Evolutionary conservation across 129 eudicot genomes (phyloP).

Genomic region (Centaurea solstitialis): DNA sequence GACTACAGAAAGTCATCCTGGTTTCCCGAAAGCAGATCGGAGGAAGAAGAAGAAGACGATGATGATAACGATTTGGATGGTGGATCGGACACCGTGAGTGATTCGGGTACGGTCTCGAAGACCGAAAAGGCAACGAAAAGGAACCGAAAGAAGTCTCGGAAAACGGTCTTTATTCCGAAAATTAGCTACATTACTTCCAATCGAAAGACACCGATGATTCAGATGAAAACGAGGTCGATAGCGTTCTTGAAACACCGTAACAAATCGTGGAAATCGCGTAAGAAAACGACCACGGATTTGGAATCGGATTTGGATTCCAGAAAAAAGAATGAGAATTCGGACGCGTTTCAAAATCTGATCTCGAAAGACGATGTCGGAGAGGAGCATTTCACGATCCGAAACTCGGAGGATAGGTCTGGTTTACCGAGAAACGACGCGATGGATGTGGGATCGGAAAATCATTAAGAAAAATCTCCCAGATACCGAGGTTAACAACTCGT

Average conservation of each 20-base stretch:
- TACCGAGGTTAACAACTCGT: slow-evolving; percentile 49
- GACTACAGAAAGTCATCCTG: slow-evolving; percentile 40
- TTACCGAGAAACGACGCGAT: slow-evolving; percentile 18
- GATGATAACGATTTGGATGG: slow-evolving; percentile 44
- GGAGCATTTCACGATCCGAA: slow-evolving; percentile 35
- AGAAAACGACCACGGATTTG: slow-evolving; percentile 40
- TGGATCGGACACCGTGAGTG: slow-evolving; percentile 53
- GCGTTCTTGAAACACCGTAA: slow-evolving; percentile 63
- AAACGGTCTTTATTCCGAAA: slow-evolving; percentile 90
- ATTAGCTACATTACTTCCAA: slow-evolving; percentile 91
- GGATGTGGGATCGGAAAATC: slow-evolving; percentile 52
- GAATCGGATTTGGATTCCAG: slow-evolving; percentile 32
- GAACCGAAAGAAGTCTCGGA: slow-evolving; percentile 76
- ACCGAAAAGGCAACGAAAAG: slow-evolving; percentile 54
- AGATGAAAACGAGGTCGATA: slow-evolving; percentile 54
- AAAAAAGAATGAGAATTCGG: slow-evolving; percentile 61
- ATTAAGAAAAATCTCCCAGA: slow-evolving; percentile 25
- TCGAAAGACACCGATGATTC: slow-evolving; percentile 57
- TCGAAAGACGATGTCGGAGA: slow-evolving; percentile 56
- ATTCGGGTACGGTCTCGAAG: slow-evolving; percentile 47
- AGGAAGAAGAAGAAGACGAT: slow-evolving; percentile 56
- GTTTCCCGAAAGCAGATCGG: slow-evolving; percentile 38
- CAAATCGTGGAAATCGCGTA: slow-evolving; percentile 48
- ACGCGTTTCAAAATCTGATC: slow-evolving; percentile 79
- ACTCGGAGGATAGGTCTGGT: slow-evolving; percentile 23